Conservation (phyloP, 2,329 filamentous ascomycete species). For the Fonsecaea erecta region DNA sequence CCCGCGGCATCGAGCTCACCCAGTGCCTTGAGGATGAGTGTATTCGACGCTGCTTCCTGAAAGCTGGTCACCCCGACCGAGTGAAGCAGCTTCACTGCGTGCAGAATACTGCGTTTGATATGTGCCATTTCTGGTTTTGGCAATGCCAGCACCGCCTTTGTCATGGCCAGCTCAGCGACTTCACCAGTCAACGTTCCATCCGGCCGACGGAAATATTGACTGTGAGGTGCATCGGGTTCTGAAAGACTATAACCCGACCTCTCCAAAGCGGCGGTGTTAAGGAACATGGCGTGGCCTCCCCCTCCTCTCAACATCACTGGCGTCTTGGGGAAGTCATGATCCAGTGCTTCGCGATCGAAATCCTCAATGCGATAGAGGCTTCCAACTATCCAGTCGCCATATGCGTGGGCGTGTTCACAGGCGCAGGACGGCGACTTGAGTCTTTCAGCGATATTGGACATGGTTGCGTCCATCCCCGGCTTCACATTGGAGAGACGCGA, state of each 20-base stretch:
- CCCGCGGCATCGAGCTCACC: constrained; percentile 39
- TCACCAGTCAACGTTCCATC: constrained; percentile 42
- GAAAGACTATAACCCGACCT: constrained; percentile 38
- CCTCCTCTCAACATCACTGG: constrained; percentile 42
- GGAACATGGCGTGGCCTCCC: constrained; percentile 39
- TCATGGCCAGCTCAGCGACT: constrained; percentile 39
- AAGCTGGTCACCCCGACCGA: constrained; percentile 41
- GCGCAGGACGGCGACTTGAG: constrained; percentile 18
- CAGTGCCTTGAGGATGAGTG: constrained; percentile 38
- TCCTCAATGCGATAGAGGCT: constrained; percentile 37
- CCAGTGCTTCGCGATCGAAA: constrained; percentile 35
- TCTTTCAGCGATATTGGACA: constrained; percentile 11
- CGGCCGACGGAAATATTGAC: constrained; percentile 37
- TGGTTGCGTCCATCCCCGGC: constrained; percentile 11
- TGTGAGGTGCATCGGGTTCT: constrained; percentile 37
- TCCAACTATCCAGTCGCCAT: constrained; percentile 38
- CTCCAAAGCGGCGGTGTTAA: constrained; percentile 40
- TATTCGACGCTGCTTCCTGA: constrained; percentile 43
- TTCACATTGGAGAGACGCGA: constrained; percentile 6
- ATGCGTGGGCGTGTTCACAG: constrained; percentile 20
- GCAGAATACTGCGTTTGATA: constrained; percentile 38
- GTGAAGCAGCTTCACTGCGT: constrained; percentile 38
- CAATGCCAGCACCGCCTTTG: constrained; percentile 35
- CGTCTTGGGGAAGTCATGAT: constrained; percentile 40
- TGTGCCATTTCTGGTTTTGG: constrained; percentile 37